Percentiles rank a stretch among this genome's conserved stretches.
Evolutionary conservation across 2,329 filamentous ascomycete species (phyloP).

Genomic region (Ascochyta clinopodiicola): DNA sequence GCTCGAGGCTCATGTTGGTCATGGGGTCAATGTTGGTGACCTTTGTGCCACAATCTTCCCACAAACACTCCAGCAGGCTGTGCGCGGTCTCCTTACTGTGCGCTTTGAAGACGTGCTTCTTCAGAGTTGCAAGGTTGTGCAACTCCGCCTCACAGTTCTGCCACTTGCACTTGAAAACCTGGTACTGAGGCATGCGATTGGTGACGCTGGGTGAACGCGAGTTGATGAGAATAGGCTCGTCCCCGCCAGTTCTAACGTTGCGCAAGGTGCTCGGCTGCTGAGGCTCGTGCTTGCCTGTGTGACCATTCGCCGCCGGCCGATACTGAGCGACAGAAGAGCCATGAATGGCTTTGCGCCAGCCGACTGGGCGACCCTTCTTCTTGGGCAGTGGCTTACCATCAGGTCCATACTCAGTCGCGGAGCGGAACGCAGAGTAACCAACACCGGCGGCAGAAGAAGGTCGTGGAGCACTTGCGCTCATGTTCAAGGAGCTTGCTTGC

Average conservation of each 20-base stretch:
- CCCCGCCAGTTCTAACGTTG: constrained; percentile 24
- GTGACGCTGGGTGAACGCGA: constrained; percentile 44
- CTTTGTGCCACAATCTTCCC: constrained; percentile 51
- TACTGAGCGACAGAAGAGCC: constrained; percentile 42
- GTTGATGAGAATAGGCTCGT: constrained; percentile 32
- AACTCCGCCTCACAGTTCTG: constrained; percentile 62
- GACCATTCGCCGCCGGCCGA: constrained; percentile 31
- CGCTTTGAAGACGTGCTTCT: constrained; percentile 64
- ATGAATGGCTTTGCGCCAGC: constrained; percentile 58
- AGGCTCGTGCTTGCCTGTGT: constrained; percentile 22
- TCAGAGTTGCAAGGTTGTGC: constrained; percentile 67
- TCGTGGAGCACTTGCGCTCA: constrained; percentile 38
- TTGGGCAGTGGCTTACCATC: constrained; percentile 48
- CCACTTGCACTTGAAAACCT: constrained; percentile 66
- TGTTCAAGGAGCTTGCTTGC: constrained; percentile 20
- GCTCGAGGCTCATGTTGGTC: constrained; percentile 32
- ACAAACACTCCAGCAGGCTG: constrained; percentile 54
- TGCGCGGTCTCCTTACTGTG: constrained; percentile 53
- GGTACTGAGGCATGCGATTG: constrained; percentile 43
- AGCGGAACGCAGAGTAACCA: constrained; percentile 54
- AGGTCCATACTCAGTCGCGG: constrained; percentile 32
- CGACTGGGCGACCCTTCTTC: constrained; percentile 57
- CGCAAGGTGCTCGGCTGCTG: constrained; percentile 36
- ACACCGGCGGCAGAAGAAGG: constrained; percentile 20
- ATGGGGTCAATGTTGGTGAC: constrained; percentile 28